Evolutionary conservation across 1,284 basidiomycete species (phyloP).

Genomic region (Athelia sp.): DNA sequence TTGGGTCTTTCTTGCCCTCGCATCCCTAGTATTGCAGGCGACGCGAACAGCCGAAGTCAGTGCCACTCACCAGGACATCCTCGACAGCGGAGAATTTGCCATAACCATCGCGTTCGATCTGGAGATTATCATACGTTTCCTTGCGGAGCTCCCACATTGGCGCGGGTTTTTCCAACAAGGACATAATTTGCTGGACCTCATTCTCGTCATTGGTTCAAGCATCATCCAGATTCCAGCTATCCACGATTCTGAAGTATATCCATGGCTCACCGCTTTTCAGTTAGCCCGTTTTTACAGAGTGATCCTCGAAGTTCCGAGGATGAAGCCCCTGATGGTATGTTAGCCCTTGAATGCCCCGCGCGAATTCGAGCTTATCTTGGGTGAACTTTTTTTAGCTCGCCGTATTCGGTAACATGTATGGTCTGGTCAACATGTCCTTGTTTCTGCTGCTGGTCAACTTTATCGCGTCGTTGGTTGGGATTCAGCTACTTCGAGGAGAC

Average conservation of each 20-base stretch:
- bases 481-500: slow-evolving; percentile 81
- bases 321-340: slow-evolving; percentile 73
- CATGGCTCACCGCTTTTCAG: slow-evolving; percentile 92
- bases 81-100: slow-evolving; percentile 70
- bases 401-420: slow-evolving; percentile 91
- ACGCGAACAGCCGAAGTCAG: slow-evolving; percentile 61
- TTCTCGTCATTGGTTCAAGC: slow-evolving; percentile 77
- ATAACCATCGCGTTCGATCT: slow-evolving; percentile 85
- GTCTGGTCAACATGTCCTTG: slow-evolving; percentile 89
- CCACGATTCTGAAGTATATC: slow-evolving; percentile 61
- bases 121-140: slow-evolving; percentile 80
- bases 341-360: not conserved
- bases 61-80: slow-evolving; percentile 36
- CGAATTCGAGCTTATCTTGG: not conserved
- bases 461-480: slow-evolving; percentile 77
- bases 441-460: slow-evolving; percentile 91
- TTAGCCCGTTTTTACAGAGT: slow-evolving; percentile 91
- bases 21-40: slow-evolving; percentile 75
- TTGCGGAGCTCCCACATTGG: slow-evolving; percentile 80
- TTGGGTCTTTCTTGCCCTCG: slow-evolving; percentile 77
- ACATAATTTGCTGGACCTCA: slow-evolving; percentile 76
- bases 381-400: slow-evolving; percentile 51
- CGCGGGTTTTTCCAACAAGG: slow-evolving; percentile 67
- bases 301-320: slow-evolving; percentile 83
- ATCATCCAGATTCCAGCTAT: slow-evolving; percentile 88